Base-by-base conservation (phyloP, 192 early-diverging fungal genomes). In the Glomus cerebriforme region DNA sequence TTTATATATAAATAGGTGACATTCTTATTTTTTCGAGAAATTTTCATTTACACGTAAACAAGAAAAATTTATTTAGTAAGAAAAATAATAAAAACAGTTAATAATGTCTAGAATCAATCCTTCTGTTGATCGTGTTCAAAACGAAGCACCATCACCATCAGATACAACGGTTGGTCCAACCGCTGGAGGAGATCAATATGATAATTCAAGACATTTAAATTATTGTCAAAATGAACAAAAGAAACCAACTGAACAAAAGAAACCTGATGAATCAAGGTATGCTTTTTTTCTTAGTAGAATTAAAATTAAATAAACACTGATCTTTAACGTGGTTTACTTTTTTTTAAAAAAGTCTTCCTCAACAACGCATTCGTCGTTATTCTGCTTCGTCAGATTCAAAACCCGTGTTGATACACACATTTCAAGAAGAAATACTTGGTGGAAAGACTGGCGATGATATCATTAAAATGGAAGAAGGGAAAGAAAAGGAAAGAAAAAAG, bases 191-290 rank as follows among this genome's bases (percentile, higher is more conserved):
- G 65, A 67, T 13, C 19, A 34, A n/a, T 67, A 67, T 67, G 65
- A 67, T 1, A 29, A 67, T 67, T 19, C 65, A 32, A 67, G 65
- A 35, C 65, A 67, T 15, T 35, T 67, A 35, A 67, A 67, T 19
- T 67, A 67, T 67, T 27, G 65, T 35, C 65, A 67, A 35, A 27
- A 17, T 26, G 29, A 64, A 31, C 29, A 34, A 31, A 66, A 67
- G 3, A 31, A 67, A 67, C 27, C 27, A n/a, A 27, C 63, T 26
- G 29, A 64, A 31, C 29, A 34, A 31, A 66, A 67, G 3, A 31
- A 67, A 67, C 27, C 27, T 15, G 15, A 67, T 17, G 65, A 67
- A 22, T 22, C 19, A n/a, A 19, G 4, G 49, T 54, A 54, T 22
- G 49, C 22, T 54, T 22, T 54, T 22, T 22, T 54, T 10, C 1